Percentiles rank a stretch among this genome's conserved stretches.
Conservation (phyloP, 192 early-diverging fungal species). For the Powellomyces hirtus region DNA sequence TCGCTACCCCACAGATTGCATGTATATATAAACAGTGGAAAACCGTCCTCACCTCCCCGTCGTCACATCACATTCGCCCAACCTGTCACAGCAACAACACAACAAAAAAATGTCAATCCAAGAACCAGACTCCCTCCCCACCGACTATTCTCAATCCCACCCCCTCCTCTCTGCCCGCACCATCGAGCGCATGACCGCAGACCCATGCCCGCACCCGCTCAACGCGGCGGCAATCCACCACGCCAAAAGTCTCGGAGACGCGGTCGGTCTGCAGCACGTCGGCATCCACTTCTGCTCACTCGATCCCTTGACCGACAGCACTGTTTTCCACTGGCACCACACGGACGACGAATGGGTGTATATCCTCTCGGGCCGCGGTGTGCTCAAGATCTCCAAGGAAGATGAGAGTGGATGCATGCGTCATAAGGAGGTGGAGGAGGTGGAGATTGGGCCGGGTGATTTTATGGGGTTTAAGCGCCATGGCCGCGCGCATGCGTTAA, state of each 20-base stretch:
- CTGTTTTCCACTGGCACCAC: not conserved
- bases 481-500: slow-evolving; percentile 5
- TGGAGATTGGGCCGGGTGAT: slow-evolving; percentile 1
- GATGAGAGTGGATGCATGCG: not conserved
- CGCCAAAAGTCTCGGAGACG: not conserved
- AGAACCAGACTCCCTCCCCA: no score
- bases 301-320: not conserved
- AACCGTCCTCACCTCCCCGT: no score
- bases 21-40: no score
- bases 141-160: not conserved
- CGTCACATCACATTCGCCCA: no score
- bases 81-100: no score
- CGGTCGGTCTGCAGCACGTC: not conserved
- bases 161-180: not conserved
- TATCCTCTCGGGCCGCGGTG: slow-evolving; percentile 9
- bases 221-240: not conserved
- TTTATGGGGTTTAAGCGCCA: slow-evolving; percentile 15
- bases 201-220: not conserved
- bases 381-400: not conserved
- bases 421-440: not conserved
- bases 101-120: no score
- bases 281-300: slow-evolving; percentile 8
- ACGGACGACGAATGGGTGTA: slow-evolving; percentile 20
- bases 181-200: not conserved
- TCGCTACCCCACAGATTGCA: no score